Base-by-base conservation (phyloP, 495 filamentous ascomycete species). In the Tricharina praecox region DNA sequence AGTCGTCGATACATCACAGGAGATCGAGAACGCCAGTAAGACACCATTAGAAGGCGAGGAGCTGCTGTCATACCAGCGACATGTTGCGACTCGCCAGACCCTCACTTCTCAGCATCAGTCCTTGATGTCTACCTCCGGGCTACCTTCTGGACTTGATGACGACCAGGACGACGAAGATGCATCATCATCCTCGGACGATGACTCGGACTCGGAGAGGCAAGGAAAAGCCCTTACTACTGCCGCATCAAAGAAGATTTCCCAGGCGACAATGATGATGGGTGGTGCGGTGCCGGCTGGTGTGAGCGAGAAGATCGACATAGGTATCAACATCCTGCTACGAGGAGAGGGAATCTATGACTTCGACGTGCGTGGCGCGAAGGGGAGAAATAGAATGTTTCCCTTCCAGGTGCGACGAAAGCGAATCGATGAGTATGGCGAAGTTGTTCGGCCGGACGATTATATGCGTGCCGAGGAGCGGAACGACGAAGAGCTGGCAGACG, bases 381-480 rank as follows among this genome's bases (percentile, higher is more conserved):
- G 90, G 16, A 72, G 86, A 25, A 92, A 97, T 54, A 78, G 82
- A 51, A 83, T 90, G 75, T 96, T 93, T 53, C 90, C 90, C 0
- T 80, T 86, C 39, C 78, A 88, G 13, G 75, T 82, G 28, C 73
- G 82, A 26, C 70, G 85, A 49, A 79, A 79, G 62, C 78, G 85
- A 20, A 74, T 69, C 9, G 92, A 96, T 62, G 87, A 94, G 49
- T 96, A 85, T 58, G 90, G 90, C 35, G 92, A 96, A 51, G 66
- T 88, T 45, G 92, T 96, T 54, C 72, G 85, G 38, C 85, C 88
- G 0, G 90, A 96, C 48, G 90, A 95, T 32, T 97, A 84, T 58
- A 69, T 94, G n/a, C 72, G 87, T 37, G 87, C 86, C 0, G 90
- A 97, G 56, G 90, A 96, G 63, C 71, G 80, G 20, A 85, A 93